Evolutionary conservation across 306 rosid species (phyloP), one percentile per base, ranked within the genome.

Genomic region (Astragalus glycyphyllos): DNA sequence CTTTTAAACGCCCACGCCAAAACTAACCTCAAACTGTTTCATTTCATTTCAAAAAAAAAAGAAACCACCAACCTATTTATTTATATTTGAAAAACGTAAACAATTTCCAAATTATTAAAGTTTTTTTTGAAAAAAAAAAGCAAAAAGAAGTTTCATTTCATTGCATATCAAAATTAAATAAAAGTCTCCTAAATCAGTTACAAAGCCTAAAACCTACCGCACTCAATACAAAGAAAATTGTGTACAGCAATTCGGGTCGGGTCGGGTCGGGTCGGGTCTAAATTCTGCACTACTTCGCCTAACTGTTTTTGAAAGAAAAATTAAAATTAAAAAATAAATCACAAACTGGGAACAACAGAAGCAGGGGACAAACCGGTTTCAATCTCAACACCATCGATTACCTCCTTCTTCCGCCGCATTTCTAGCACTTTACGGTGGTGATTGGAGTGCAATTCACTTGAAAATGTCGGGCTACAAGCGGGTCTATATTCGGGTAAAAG

Each of bases 401-500:
- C 54, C 35, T 90, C 98, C 77, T 94, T 90, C 86, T 94, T 76
- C 74, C 81, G 87, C 80, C 98, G 91, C 96, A 94, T 94, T 82
- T 94, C 98, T 41, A 94, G 72, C n/a, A 94, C 98, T 74, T 89
- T 94, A 4, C 98, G 91, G 88, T 94, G 98, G 73, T 94, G 98
- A 65, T 94, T 94, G 0, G 98, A 94, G 83, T 94, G 98, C 68
- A 90, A 38, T 47, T 84, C 90, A 44, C 72, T 86, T 5, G 96
- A 90, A 58, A 94, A 94, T 13, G 92, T 94, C 4, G 98, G 98
- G 84, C 98, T 94, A 32, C 97, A 89, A 0, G 98, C 98, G n/a
- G 98, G 98, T 45, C 98, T 72, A 5, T 94, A 94, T 59, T 94
- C 98, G 47, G 98, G 98, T 2, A 94, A 77, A 3, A 94, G 82